Evolutionary conservation across 257 asterid genomes (phyloP).

Genomic region (Henckelia pumila): DNA sequence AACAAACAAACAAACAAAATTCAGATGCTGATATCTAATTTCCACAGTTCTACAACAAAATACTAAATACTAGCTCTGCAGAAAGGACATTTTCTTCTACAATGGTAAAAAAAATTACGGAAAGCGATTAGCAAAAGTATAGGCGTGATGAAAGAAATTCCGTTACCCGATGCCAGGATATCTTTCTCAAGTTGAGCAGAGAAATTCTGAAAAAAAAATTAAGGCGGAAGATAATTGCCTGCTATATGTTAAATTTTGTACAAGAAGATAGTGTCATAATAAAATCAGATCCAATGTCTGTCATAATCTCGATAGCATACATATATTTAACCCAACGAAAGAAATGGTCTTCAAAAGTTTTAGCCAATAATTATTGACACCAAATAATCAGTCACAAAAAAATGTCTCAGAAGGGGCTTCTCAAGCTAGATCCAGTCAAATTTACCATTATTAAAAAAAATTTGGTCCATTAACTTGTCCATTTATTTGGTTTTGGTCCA

Average conservation of each 20-base stretch:
- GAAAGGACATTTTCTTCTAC: neutral
- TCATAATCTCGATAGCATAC: neutral
- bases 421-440: constrained; percentile 21
- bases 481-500: too few species aligned
- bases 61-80: neutral
- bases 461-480: too few species aligned
- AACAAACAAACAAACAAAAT: too few species aligned
- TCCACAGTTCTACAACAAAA: neutral
- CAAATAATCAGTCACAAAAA: constrained; percentile 6
- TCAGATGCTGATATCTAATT: constrained; percentile 8
- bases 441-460: neutral
- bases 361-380: neutral
- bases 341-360: constrained; percentile 7
- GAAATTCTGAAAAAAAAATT: constrained; percentile 55
- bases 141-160: constrained; percentile 18
- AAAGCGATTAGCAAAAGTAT: constrained; percentile 3
- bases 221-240: constrained; percentile 21
- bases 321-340: constrained; percentile 16
- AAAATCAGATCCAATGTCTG: too few species aligned
- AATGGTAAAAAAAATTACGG: constrained; percentile 1
- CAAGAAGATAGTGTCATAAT: neutral
- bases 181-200: constrained; percentile 91
- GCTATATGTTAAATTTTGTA: neutral
- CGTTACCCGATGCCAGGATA: constrained; percentile 79
- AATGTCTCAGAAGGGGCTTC: constrained; percentile 20